Conservation (phyloP, 768 basidiomycete species). For the Tephrocybe sp. region DNA sequence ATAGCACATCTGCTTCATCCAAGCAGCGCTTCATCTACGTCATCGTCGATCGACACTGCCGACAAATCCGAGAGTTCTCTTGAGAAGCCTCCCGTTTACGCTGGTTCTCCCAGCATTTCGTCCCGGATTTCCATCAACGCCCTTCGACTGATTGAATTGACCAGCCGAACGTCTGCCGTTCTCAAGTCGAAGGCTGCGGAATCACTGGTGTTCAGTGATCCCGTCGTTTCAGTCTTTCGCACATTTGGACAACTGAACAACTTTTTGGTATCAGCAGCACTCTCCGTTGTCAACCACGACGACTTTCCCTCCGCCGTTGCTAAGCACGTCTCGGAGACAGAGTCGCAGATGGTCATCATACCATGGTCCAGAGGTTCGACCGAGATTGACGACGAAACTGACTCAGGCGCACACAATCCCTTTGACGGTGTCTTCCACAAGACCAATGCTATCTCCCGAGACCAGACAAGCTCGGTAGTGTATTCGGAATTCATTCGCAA, state of each 20-base stretch:
- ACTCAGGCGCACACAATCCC: slow-evolving; percentile 47
- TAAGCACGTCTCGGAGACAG: slow-evolving; percentile 53
- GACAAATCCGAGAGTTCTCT: slow-evolving; percentile 30
- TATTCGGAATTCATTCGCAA: slow-evolving; percentile 86
- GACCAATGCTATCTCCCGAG: slow-evolving; percentile 33
- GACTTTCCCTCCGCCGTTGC: slow-evolving; percentile 71
- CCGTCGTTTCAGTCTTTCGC: slow-evolving; percentile 70
- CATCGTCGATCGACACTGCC: slow-evolving; percentile 17
- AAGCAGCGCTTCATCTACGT: slow-evolving; percentile 1
- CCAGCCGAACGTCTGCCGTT: slow-evolving; percentile 83
- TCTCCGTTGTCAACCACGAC: slow-evolving; percentile 74
- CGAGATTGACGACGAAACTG: slow-evolving; percentile 22
- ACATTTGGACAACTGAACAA: slow-evolving; percentile 76
- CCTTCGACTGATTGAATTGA: slow-evolving; percentile 89
- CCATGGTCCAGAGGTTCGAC: slow-evolving; percentile 70
- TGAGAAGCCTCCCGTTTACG: slow-evolving; percentile 8
- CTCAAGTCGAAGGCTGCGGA: slow-evolving; percentile 80
- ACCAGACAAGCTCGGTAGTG: slow-evolving; percentile 52
- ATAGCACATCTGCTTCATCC: slow-evolving; percentile 70
- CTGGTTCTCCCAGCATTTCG: slow-evolving; percentile 9
- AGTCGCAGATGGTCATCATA: slow-evolving; percentile 75
- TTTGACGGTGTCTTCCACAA: slow-evolving; percentile 80
- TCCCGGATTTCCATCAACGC: slow-evolving; percentile 71
- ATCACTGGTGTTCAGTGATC: slow-evolving; percentile 64
- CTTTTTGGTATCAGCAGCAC: slow-evolving; percentile 64